Evolutionary conservation across 1,139 yeast genomes (phyloP), one percentile per base, ranked within the genome.

Genomic region (Yamadazyma conglobata): DNA sequence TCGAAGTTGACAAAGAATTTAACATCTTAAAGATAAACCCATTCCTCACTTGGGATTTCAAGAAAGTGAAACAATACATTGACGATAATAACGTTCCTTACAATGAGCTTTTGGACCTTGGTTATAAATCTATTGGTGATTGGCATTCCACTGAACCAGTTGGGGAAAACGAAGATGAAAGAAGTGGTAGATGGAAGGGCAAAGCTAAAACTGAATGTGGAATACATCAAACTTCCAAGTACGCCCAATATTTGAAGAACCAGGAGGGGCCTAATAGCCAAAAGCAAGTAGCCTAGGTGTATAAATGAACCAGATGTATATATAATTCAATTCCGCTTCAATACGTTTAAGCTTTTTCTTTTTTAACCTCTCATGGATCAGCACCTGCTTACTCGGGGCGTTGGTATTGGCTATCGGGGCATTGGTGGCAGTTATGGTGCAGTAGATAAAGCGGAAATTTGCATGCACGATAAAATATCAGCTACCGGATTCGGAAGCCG

Each of bases 171-270:
- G 96, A 87, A 51, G 96, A 89, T 52, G 98, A 91, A 54, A 74
- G 98, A 44, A 78, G 94, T 18, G 98, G 98, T 1, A 74, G 98
- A 48, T 91, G 98, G 98, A 83, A 84, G 65, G 96, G 96, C 2
- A 75, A 82, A 54, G 72, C 78, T 4, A 91, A 91, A 63, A 87
- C 96, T 1, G 98, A 91, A 54, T 91, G 98, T 59, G 98, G 98
- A 2, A 88, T 91, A 35, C 98, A 91, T 51, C 82, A 80, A 45
- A 74, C 88, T 3, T 73, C 80, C 22, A 73, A 83, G 40, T 88
- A 81, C 52, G 76, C 85, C 0, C 69, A 82, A 46, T 83, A 58
- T 47, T 51, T 80, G 33, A 39, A 47, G 22, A 21, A 24, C 5
- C 12, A 23, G 5, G 17, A n/a, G n/a, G n/a, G n/a, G n/a, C n/a